Evolutionary conservation across 116 monocot species (phyloP).

Genomic region (Posidonia oceanica): DNA sequence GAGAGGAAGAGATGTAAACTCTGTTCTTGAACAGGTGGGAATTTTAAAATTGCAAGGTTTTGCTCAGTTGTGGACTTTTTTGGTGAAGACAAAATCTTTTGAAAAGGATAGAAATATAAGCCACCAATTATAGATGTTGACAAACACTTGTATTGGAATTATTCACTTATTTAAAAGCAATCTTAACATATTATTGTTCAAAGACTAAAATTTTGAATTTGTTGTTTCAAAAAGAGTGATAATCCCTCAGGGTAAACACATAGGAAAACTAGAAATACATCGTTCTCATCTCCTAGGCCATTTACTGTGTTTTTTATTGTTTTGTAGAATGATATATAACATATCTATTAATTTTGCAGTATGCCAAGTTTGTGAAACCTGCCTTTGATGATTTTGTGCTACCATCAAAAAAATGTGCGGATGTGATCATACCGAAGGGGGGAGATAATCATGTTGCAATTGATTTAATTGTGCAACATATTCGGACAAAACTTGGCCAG

Average conservation of each 20-base stretch:
- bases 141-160: too few relatives aligned
- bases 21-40: constrained; percentile 48
- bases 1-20: constrained; percentile 85
- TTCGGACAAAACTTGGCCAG: constrained; percentile 91
- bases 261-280: too few relatives aligned
- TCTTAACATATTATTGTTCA: background rate
- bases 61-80: too few relatives aligned
- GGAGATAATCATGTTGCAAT: constrained; percentile 99
- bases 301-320: background rate
- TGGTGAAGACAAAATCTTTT: background rate
- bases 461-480: constrained; percentile 99
- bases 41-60: background rate
- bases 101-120: background rate
- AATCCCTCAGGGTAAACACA: too few relatives aligned
- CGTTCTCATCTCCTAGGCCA: too few relatives aligned
- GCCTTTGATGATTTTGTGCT: constrained; percentile 99
- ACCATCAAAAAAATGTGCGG: constrained; percentile 98
- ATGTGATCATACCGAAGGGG: constrained; percentile 95
- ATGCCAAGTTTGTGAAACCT: constrained; percentile 95
- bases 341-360: constrained; percentile 38
- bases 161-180: too few relatives aligned
- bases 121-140: background rate
- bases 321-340: background rate
- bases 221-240: background rate
- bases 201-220: background rate